These are phyloP conservation scores for Backusella sp. DNA, from an alignment of 192 early-diverging fungal genomes.

Conservation along the genomic window DNA sequence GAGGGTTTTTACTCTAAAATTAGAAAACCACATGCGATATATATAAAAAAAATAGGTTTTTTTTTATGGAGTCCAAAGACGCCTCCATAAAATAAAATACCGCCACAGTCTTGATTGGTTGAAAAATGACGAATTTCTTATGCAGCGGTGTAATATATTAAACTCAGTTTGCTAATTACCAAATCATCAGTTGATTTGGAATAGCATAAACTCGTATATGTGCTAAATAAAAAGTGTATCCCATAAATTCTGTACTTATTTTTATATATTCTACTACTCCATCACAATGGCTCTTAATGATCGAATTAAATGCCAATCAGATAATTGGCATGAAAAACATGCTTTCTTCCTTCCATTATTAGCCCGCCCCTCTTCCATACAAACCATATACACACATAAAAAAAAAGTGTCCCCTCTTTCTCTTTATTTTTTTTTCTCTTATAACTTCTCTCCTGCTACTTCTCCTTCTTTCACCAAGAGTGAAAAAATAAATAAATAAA, in stretches of 20 bases:
- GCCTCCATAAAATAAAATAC: background rate
- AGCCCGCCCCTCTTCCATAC: background rate
- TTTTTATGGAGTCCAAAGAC: background rate
- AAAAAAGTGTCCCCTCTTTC: background rate
- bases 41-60: background rate
- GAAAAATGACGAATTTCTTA: background rate
- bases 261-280: background rate
- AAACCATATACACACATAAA: background rate
- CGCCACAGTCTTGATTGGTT: background rate
- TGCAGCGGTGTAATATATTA: background rate
- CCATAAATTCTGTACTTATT: background rate
- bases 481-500: background rate
- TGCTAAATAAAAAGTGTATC: background rate
- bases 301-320: background rate
- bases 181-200: background rate
- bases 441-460: background rate
- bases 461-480: constrained; percentile 1
- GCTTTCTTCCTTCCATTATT: background rate
- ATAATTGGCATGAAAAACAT: background rate
- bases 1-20: background rate
- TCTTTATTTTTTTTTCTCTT: background rate
- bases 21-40: constrained; percentile 3
- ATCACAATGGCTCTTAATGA: background rate
- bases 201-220: background rate
- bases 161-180: constrained; percentile 1